Evolutionary conservation across 164 flowering plant species (phyloP).

Genomic region (Aristolochia californica): DNA sequence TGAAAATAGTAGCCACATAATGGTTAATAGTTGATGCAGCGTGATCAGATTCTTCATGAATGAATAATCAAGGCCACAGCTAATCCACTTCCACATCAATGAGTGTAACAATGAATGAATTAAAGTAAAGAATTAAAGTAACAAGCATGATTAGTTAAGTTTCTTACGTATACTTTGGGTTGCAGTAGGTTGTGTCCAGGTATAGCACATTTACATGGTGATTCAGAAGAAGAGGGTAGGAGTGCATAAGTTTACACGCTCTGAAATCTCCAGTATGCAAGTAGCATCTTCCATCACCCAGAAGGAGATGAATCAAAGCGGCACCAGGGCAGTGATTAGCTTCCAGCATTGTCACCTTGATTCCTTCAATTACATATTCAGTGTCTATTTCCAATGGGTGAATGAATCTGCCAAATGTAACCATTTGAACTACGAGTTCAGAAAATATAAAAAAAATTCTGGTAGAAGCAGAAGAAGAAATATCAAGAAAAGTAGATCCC

Average conservation of each 20-base stretch:
- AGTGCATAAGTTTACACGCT: conserved; percentile 54
- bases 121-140: too few species aligned
- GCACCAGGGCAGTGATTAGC: conserved; percentile 91
- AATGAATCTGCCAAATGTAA: conserved; percentile 29
- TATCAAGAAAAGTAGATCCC: conserved; percentile 2
- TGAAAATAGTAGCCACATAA: too few species aligned
- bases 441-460: not conserved
- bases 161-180: conserved; percentile 49
- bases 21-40: too few species aligned
- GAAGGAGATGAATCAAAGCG: conserved; percentile 49
- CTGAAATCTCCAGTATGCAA: conserved; percentile 82
- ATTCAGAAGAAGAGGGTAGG: conserved; percentile 37
- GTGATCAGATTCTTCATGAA: too few species aligned
- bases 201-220: conserved; percentile 41
- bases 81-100: too few species aligned
- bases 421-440: not conserved
- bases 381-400: conserved; percentile 44
- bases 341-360: conserved; percentile 53
- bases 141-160: not conserved
- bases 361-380: conserved; percentile 42
- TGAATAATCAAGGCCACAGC: too few species aligned
- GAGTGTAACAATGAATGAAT: too few species aligned
- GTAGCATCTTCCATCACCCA: conserved; percentile 39
- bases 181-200: conserved; percentile 78
- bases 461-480: not conserved